Percentiles rank a stretch among this genome's conserved stretches.
phyloP scores from a whole-genome alignment of 345 rosid species.

The Sonneratia caseolaris region DNA sequence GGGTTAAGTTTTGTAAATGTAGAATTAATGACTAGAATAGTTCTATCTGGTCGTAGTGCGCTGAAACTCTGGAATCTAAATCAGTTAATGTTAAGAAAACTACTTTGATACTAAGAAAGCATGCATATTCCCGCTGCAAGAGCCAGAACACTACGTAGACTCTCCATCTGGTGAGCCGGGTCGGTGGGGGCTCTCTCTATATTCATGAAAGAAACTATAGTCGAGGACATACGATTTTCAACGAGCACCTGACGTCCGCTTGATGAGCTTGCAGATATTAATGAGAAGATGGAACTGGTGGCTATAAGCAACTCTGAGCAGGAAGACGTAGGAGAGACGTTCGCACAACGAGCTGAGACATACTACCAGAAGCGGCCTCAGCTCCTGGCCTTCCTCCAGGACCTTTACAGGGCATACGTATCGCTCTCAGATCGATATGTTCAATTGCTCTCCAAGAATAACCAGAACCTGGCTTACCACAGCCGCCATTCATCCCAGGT shows the following conservation, averaged over 20 bases:
- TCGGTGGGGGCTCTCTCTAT: too few relatives aligned
- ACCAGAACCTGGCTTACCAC: not conserved
- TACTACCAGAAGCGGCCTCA: conserved; percentile 62
- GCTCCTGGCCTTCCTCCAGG: conserved; percentile 46
- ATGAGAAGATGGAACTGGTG: conserved; percentile 41
- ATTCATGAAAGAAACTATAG: too few relatives aligned
- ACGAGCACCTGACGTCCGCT: not conserved
- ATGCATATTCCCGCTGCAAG: too few relatives aligned
- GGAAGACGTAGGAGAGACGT: conserved; percentile 36
- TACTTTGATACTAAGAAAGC: too few relatives aligned
- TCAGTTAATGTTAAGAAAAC: too few relatives aligned
- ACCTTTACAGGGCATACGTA: conserved; percentile 50
- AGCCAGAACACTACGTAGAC: too few relatives aligned
- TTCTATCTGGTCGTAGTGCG: too few relatives aligned
- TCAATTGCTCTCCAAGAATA: not conserved
- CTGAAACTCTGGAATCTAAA: too few relatives aligned
- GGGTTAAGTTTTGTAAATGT: too few relatives aligned
- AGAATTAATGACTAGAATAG: too few relatives aligned
- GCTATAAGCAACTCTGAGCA: conserved; percentile 15
- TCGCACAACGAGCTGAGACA: conserved; percentile 61
- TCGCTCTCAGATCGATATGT: conserved; percentile 32
- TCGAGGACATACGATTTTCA: too few relatives aligned
- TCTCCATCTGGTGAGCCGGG: too few relatives aligned
- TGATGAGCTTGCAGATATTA: conserved; percentile 26
- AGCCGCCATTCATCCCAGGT: not conserved